Evolutionary conservation across 23 red algal genomes (phyloP), one percentile per base, ranked within the genome.

Genomic region (Gracilaria gracilis): DNA sequence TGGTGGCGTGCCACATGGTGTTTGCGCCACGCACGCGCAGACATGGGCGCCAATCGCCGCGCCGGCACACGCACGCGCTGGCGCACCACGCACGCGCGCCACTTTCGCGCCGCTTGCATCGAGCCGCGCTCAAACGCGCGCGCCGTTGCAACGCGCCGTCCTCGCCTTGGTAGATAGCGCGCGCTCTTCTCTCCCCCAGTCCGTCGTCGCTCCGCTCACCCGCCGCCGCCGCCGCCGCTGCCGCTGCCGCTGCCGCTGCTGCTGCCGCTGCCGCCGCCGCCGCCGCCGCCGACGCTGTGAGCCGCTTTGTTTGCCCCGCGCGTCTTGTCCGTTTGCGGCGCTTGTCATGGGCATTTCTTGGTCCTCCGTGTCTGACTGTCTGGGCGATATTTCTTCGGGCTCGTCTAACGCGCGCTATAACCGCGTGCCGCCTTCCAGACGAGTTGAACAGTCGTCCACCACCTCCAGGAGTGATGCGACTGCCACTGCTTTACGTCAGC

Each of bases 351-450:
- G 87, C 38, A 75, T 90, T 49, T 80, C 87, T 46, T 90, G 87
- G 87, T 90, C 87, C 1, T 80, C 87, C 33, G 76, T 90, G 2
- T 80, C 87, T 11, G 87, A 90, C 39, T 90, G 87, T 25, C 87
- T 90, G 4, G 87, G 87, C 17, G 67, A 71, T 57, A 69, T 90
- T 28, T 90, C 87, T 28, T 90, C 87, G 20, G 76, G 71, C 64
- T 53, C 57, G 24, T 81, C 87, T 11, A 33, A 28, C 16, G 29
- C 50, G 13, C 87, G 87, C 27, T 90, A 90, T 62, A 70, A 57
- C 57, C 87, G 87, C 27, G 87, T 90, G 13, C 73, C 87, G 44
- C 51, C 87, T 8, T 79, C 71, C n/a, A 25, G 71, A 15, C 71
- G 87, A 14, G 87, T 90, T 23, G 87, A 64, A 9, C 87, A 71